Percentiles rank a stretch among this genome's conserved stretches.
Evolutionary conservation across 345 rosid genomes (phyloP).

Genomic region (Arabis hirsuta): DNA sequence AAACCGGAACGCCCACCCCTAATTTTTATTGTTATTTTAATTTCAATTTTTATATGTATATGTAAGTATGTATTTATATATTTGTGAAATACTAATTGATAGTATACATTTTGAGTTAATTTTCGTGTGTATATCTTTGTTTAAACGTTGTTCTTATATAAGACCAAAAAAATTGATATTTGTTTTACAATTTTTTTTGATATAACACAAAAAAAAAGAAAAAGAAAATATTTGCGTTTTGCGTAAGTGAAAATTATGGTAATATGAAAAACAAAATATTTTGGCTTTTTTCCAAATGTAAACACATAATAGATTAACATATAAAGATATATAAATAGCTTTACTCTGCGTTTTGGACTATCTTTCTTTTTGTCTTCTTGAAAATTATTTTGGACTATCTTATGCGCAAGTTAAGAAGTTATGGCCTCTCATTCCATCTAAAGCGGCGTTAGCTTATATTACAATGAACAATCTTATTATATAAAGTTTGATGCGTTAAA

Average conservation of each 20-base stretch:
- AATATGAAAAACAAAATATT: not conserved
- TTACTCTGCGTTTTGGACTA: not conserved
- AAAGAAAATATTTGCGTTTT: not conserved
- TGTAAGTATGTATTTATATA: not conserved
- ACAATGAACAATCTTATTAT: constrained; percentile 29
- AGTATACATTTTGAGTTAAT: not conserved
- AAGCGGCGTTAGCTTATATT: constrained; percentile 34
- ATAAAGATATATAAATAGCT: not conserved
- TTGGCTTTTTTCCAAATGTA: not conserved
- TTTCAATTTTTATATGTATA: not conserved
- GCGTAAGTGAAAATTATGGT: constrained; percentile 2
- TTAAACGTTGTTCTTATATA: not conserved
- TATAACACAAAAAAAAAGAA: not conserved
- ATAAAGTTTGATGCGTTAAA: no score
- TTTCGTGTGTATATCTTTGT: not conserved
- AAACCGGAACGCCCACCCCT: no score
- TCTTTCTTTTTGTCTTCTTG: no score
- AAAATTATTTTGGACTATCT: not conserved
- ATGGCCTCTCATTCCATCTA: constrained; percentile 13
- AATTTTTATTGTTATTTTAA: not conserved
- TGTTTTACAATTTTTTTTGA: no score
- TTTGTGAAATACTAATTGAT: not conserved
- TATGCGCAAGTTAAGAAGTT: not conserved
- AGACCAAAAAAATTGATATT: no score
- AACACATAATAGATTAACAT: not conserved